Evolutionary conservation across 805 yeast genomes (phyloP).

Genomic region (Saccharomycopsis schoenii): DNA sequence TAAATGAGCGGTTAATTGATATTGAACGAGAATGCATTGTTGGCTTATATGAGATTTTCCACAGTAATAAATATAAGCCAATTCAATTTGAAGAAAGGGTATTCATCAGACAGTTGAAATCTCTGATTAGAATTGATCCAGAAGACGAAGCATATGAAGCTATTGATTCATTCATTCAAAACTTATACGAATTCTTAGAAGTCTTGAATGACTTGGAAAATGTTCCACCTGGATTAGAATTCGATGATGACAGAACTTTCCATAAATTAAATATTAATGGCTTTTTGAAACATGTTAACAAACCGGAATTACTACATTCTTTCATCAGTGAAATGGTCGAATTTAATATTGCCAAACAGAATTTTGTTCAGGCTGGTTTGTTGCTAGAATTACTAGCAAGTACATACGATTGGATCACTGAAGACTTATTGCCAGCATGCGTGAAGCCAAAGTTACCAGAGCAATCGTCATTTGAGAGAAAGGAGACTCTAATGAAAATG

Average conservation of each 20-base stretch:
- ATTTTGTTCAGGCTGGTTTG: conserved; percentile 74
- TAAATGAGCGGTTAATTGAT: conserved; percentile 46
- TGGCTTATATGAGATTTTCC: conserved; percentile 57
- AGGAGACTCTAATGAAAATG: conserved; percentile 58
- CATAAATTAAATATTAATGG: conserved; percentile 67
- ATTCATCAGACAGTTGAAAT: conserved; percentile 41
- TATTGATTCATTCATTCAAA: conserved; percentile 41
- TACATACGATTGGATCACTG: conserved; percentile 66
- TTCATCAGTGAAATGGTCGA: conserved; percentile 68
- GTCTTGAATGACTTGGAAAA: conserved; percentile 56
- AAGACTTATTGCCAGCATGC: conserved; percentile 43
- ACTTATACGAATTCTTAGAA: conserved; percentile 50
- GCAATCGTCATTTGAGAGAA: conserved; percentile 72
- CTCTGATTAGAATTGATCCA: conserved; percentile 42
- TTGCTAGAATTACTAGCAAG: conserved; percentile 69
- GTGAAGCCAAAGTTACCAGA: conserved; percentile 65
- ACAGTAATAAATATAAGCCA: conserved; percentile 48
- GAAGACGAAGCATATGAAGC: conserved; percentile 54
- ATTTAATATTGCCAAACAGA: conserved; percentile 46
- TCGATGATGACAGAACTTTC: conserved; percentile 79
- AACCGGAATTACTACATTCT: conserved; percentile 73
- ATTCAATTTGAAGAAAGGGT: conserved; percentile 41
- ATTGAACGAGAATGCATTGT: conserved; percentile 54
- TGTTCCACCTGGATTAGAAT: conserved; percentile 75
- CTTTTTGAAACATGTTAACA: conserved; percentile 64